Conservation (phyloP, 495 filamentous ascomycete species). For the Aspergillus conjunctus region DNA sequence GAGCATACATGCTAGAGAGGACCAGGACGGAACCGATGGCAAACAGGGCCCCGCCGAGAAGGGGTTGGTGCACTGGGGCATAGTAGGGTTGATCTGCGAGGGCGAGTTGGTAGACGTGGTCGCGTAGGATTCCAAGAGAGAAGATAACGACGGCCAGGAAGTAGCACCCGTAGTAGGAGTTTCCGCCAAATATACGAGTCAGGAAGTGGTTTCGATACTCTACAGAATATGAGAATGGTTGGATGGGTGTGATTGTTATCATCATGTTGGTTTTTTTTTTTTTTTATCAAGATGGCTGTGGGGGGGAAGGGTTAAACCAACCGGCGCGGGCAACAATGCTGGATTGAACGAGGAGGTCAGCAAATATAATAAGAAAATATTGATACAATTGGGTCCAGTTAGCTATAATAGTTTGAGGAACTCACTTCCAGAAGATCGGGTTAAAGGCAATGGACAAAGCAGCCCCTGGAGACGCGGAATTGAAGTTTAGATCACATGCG, state of each 20-base stretch:
- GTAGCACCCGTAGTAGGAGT: constrained; percentile 83
- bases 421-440: constrained; percentile 61
- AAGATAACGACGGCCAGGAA: constrained; percentile 87
- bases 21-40: constrained; percentile 81
- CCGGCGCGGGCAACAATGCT: constrained; percentile 53
- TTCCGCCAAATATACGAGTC: constrained; percentile 79
- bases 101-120: constrained; percentile 59
- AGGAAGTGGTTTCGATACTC: constrained; percentile 91
- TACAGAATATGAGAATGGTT: constrained; percentile 35
- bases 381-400: no score
- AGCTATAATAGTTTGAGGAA: constrained; percentile 9
- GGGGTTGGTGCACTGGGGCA: constrained; percentile 66
- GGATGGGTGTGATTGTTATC: constrained; percentile 7
- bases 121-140: constrained; percentile 83
- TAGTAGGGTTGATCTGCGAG: constrained; percentile 48
- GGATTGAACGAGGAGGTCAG: constrained; percentile 21
- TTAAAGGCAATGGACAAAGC: constrained; percentile 56
- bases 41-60: constrained; percentile 70
- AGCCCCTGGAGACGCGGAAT: constrained; percentile 38
- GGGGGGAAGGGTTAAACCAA: constrained; percentile 28
- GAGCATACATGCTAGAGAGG: constrained; percentile 81
- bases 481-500: constrained; percentile 40
- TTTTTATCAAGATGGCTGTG: constrained; percentile 4
- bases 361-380: not conserved
- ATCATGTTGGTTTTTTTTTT: constrained; percentile 13